phyloP scores from a whole-genome alignment of 2,329 filamentous ascomycete genomes.

The Orbilia quercus region DNA sequence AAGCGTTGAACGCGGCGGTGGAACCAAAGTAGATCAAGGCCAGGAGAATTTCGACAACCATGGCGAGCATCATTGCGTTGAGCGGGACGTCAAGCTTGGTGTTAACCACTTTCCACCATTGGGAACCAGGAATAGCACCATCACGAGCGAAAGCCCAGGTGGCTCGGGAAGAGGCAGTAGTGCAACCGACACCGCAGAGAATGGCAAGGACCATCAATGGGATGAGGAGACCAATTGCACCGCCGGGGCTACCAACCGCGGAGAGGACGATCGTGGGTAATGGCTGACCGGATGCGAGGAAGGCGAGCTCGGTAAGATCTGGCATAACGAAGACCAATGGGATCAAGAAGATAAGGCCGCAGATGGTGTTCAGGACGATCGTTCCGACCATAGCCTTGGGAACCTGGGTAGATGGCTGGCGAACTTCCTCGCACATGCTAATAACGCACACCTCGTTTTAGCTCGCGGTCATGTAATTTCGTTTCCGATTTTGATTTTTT shows the following conservation, averaged over 20 bases:
- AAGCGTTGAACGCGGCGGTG: slow-evolving; percentile 76
- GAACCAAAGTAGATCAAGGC: slow-evolving; percentile 77
- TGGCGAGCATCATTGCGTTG: slow-evolving; percentile 78
- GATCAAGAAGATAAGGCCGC: slow-evolving; percentile 75
- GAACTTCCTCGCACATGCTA: slow-evolving; percentile 80
- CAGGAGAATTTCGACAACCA: slow-evolving; percentile 73
- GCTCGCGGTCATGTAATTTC: slow-evolving; percentile 1
- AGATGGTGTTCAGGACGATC: slow-evolving; percentile 74
- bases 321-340: slow-evolving; percentile 77
- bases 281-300: slow-evolving; percentile 71
- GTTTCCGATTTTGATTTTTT: too few relatives aligned
- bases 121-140: slow-evolving; percentile 74
- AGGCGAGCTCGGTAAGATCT: slow-evolving; percentile 69
- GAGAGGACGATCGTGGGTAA: slow-evolving; percentile 73
- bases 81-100: slow-evolving; percentile 72
- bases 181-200: slow-evolving; percentile 76
- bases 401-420: slow-evolving; percentile 74
- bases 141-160: slow-evolving; percentile 78
- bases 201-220: slow-evolving; percentile 75
- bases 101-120: slow-evolving; percentile 72
- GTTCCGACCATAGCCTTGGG: slow-evolving; percentile 78
- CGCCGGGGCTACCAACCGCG: slow-evolving; percentile 72
- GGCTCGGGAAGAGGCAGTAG: slow-evolving; percentile 74
- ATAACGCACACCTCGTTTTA: background rate
- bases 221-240: slow-evolving; percentile 72